phyloP scores from a whole-genome alignment of 441 rosid species.

The Brassica hybrid region DNA sequence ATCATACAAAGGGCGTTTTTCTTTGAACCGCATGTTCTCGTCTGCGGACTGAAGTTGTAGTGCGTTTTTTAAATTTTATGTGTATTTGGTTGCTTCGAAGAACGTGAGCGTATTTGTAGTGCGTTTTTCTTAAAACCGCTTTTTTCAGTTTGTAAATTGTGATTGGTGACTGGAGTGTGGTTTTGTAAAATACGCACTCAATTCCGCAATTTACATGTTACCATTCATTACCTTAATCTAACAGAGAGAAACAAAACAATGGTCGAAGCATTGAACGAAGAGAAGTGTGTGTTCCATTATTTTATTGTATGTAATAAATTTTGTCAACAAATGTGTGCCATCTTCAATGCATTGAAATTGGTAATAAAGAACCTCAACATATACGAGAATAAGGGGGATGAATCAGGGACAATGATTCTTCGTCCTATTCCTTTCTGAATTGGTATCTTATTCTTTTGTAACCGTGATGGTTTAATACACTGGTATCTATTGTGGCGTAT shows the following conservation, averaged over 20 bases:
- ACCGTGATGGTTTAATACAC: not conserved
- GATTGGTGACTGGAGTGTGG: no score
- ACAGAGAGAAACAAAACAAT: not conserved
- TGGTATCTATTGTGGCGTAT: not conserved
- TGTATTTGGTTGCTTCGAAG: no score
- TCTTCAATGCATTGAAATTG: slow-evolving; percentile 14
- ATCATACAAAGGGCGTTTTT: no score
- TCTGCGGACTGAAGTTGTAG: no score
- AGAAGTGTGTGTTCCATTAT: not conserved
- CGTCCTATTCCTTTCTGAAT: not conserved
- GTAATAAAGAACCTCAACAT: slow-evolving; percentile 3
- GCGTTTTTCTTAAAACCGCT: no score
- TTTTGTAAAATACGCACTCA: no score
- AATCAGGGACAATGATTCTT: slow-evolving; percentile 8
- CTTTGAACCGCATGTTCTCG: no score
- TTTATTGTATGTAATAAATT: not conserved
- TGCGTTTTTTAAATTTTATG: no score
- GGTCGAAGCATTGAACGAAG: slow-evolving; percentile 6
- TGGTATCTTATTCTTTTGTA: slow-evolving; percentile 1
- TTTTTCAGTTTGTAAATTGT: no score
- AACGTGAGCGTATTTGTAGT: no score
- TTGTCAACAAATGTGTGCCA: slow-evolving; percentile 20
- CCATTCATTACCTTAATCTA: no score
- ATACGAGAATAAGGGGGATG: not conserved
- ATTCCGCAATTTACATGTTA: no score